Conservation (phyloP, 495 filamentous ascomycete genomes). For the Rhypophila decipiens region DNA sequence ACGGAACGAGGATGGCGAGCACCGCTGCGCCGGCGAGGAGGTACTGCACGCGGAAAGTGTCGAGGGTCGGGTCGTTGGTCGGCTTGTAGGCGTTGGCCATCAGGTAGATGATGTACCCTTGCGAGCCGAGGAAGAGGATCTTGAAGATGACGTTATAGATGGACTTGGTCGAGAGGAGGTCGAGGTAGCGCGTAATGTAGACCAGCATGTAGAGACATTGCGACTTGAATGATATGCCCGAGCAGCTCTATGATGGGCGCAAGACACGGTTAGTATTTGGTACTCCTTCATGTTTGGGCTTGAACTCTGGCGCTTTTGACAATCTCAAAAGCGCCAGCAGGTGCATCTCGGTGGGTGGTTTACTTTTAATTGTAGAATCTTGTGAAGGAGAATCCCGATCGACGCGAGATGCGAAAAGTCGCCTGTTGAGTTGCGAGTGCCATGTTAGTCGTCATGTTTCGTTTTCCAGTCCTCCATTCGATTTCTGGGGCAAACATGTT, state of each 20-base stretch:
- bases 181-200: conserved; percentile 87
- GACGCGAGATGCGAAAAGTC: conserved; percentile 94
- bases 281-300: too few species aligned
- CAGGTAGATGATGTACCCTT: conserved; percentile 88
- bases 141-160: conserved; percentile 93
- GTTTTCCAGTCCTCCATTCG: neutral
- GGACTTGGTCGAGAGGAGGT: conserved; percentile 82
- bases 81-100: conserved; percentile 96
- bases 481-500: neutral
- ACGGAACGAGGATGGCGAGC: conserved; percentile 77
- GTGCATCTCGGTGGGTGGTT: conserved; percentile 15
- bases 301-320: too few species aligned
- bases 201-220: conserved; percentile 90
- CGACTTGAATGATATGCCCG: conserved; percentile 96
- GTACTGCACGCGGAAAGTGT: conserved; percentile 95
- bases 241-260: conserved; percentile 97
- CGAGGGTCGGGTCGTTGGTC: conserved; percentile 88
- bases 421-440: conserved; percentile 39
- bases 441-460: neutral
- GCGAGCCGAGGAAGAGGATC: conserved; percentile 85
- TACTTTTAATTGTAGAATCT: conserved; percentile 90
- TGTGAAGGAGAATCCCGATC: conserved; percentile 88
- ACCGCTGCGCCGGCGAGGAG: conserved; percentile 72
- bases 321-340: too few species aligned
- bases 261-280: too few species aligned